Percentiles rank a stretch among this genome's conserved stretches.
These are phyloP conservation scores for Blastobotrys parvus DNA, from an alignment of 805 yeast species.

Conservation along the genomic window DNA sequence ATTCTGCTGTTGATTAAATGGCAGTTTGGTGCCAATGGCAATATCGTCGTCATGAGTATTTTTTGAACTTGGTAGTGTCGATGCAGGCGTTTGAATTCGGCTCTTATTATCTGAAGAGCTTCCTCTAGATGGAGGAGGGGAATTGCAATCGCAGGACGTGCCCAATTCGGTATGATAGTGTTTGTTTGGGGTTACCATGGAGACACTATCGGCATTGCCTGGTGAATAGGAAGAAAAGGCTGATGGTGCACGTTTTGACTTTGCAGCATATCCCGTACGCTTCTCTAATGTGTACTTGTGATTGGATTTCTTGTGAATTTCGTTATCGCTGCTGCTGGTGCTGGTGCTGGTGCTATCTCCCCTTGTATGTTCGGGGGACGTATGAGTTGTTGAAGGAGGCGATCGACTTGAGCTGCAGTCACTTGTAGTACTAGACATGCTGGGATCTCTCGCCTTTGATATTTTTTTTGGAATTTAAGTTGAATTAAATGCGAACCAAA, in stretches of 20 bases:
- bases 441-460: no score
- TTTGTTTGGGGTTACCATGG: not conserved
- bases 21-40: constrained; percentile 27
- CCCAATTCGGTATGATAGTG: constrained; percentile 13
- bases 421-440: not conserved
- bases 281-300: not conserved
- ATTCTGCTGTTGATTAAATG: constrained; percentile 15
- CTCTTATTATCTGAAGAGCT: constrained; percentile 22
- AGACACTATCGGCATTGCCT: not conserved
- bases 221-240: constrained; percentile 16
- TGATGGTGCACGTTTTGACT: constrained; percentile 2
- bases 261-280: not conserved
- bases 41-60: constrained; percentile 18
- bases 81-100: constrained; percentile 29
- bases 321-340: not conserved
- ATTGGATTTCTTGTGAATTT: not conserved
- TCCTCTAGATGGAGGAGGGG: constrained; percentile 17
- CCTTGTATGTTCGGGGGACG: not conserved
- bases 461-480: no score
- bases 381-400: not conserved
- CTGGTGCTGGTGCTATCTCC: not conserved
- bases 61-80: constrained; percentile 22
- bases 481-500: no score
- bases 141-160: constrained; percentile 21
- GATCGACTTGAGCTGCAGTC: not conserved